Evolutionary conservation across 495 filamentous ascomycete genomes (phyloP), one percentile per base, ranked within the genome.

Genomic region (Tuber umbilicatum): DNA sequence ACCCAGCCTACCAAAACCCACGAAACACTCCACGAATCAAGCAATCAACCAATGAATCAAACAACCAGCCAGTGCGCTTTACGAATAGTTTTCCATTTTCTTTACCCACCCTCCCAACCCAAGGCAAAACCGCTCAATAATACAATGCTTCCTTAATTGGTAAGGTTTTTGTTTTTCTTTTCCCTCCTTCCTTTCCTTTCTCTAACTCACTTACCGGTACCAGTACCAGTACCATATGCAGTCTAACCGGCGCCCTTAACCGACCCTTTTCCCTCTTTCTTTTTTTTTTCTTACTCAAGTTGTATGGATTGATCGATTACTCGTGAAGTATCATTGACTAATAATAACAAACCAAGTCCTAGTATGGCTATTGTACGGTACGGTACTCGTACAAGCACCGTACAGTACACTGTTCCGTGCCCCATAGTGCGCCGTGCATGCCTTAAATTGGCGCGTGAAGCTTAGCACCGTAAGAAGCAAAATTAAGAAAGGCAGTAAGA

Each of bases 371-470:
- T 35, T 35, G n/a, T 35, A 35, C 27, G n/a, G n/a, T n/a, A n/a
- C n/a, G n/a, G n/a, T 21, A 21, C 21, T n/a, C 45, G 21, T 50
- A 7, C 21, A 7, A 2, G 43, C 21, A 45, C 16, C 19, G 50
- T 60, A 14, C 47, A n/a, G 47, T n/a, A 55, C 23, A 55, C 5
- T 5, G 23, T n/a, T 27, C 47, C 27, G 27, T 17, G 31, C 27
- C 55, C 55, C 55, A 35, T 64, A 64, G 55, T 16, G 55, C 55
- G 55, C 55, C 55, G 55, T 64, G 31, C 55, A 64, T 64, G 27
- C 55, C 55, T 35, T 64, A 35, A 31, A 16, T 19, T 5, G 55
- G 55, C 14, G 14, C 55, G 19, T 35, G 55, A 35, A 64, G 12
- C 55, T 17, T 35, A 35, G 31, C 31, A 64, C 55, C 27, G 14